Conservation (phyloP, 495 filamentous ascomycete genomes). For the Penicillium pancosmium region DNA sequence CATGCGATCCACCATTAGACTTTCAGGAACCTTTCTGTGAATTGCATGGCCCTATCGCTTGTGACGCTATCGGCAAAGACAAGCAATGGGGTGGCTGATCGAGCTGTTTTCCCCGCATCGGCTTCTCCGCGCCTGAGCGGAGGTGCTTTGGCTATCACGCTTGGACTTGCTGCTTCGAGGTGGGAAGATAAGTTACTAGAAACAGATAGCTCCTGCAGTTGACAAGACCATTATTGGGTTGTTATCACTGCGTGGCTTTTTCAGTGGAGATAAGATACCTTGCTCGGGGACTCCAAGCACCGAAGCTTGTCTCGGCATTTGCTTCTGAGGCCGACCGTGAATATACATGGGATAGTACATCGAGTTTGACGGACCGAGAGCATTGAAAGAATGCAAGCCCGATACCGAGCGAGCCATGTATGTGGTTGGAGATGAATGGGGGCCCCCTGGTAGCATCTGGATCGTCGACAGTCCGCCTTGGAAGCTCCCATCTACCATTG, state of each 20-base stretch:
- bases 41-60: background rate
- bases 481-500: too few relatives aligned
- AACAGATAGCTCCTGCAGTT: background rate
- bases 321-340: background rate
- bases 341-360: too few relatives aligned
- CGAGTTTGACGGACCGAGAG: too few relatives aligned
- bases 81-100: slow-evolving; percentile 4
- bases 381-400: too few relatives aligned
- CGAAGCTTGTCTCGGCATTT: background rate
- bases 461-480: too few relatives aligned
- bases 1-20: background rate
- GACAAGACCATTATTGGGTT: background rate
- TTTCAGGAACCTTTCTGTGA: background rate
- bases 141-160: background rate
- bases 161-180: background rate
- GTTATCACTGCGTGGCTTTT: background rate
- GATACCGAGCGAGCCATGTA: too few relatives aligned
- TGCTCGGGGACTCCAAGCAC: background rate
- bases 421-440: too few relatives aligned
- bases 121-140: background rate
- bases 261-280: background rate
- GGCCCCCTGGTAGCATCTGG: too few relatives aligned
- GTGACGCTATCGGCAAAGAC: background rate
- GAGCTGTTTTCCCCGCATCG: slow-evolving; percentile 14
- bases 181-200: background rate